These are phyloP conservation scores for Chaetomiaceae sp. DNA, from an alignment of 2,329 filamentous ascomycete genomes.

Conservation along the genomic window DNA sequence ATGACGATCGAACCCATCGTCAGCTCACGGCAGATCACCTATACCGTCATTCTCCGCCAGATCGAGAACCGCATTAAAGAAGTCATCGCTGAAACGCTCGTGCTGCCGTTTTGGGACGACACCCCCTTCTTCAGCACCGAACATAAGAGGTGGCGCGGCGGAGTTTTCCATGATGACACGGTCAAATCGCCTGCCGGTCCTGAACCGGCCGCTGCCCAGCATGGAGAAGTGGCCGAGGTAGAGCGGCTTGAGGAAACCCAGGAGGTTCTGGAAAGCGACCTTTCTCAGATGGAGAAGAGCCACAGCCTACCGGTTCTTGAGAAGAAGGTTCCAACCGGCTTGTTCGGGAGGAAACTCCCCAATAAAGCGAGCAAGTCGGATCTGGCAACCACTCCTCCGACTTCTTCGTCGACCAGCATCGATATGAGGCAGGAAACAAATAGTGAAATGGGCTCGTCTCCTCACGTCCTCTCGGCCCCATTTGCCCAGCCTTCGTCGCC, in stretches of 20 bases:
- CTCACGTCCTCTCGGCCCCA: slow-evolving; percentile 53
- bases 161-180: slow-evolving; percentile 62
- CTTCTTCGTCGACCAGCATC: slow-evolving; percentile 9
- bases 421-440: slow-evolving; percentile 14
- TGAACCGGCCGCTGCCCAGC: slow-evolving; percentile 36
- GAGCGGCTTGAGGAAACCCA: slow-evolving; percentile 38
- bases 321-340: slow-evolving; percentile 29
- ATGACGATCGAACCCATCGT: slow-evolving; percentile 94
- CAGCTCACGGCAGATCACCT: slow-evolving; percentile 91
- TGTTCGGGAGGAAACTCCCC: slow-evolving; percentile 46
- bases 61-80: slow-evolving; percentile 95
- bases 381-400: slow-evolving; percentile 30
- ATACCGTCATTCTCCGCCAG: slow-evolving; percentile 81
- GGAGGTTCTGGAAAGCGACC: slow-evolving; percentile 33
- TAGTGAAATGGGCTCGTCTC: slow-evolving; percentile 38
- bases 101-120: slow-evolving; percentile 94
- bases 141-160: slow-evolving; percentile 72
- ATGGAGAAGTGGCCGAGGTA: slow-evolving; percentile 44
- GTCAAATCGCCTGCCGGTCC: slow-evolving; percentile 34
- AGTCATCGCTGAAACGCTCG: slow-evolving; percentile 84
- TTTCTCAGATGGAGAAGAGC: slow-evolving; percentile 50
- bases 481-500: slow-evolving; percentile 59
- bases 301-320: slow-evolving; percentile 44
- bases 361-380: slow-evolving; percentile 33
- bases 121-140: slow-evolving; percentile 81